phyloP scores from a whole-genome alignment of 768 basidiomycete genomes.

The Auricularia heimuer region DNA sequence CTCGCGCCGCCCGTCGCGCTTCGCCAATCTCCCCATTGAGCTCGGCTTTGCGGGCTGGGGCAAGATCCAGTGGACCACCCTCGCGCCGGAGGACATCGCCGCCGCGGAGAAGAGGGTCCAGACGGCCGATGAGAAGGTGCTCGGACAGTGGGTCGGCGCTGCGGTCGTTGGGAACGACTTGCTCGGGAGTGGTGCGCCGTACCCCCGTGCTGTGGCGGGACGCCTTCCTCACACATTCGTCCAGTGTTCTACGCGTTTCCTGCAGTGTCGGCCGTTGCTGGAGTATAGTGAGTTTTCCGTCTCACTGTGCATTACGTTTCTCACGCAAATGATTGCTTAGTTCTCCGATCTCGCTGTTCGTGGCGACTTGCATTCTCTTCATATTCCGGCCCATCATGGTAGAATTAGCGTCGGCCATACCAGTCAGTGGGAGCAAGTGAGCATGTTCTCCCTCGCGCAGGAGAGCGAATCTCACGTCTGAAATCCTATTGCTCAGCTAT shows the following conservation, averaged over 20 bases:
- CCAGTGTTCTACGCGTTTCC: conserved; percentile 58
- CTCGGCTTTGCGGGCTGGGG: conserved; percentile 71
- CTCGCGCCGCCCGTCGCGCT: conserved; percentile 42
- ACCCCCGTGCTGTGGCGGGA: neutral
- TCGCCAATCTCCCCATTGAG: conserved; percentile 48
- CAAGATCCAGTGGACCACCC: conserved; percentile 34
- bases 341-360: conserved; percentile 58
- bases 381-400: conserved; percentile 70
- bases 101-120: conserved; percentile 24
- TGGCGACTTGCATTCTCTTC: conserved; percentile 52
- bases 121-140: conserved; percentile 25
- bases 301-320: neutral
- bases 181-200: conserved; percentile 34
- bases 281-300: conserved; percentile 44
- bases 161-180: conserved; percentile 61
- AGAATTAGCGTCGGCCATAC: conserved; percentile 59
- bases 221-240: neutral
- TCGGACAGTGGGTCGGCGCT: conserved; percentile 57
- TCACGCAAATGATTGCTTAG: conserved; percentile 21
- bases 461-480: neutral
- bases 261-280: conserved; percentile 47
- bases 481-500: conserved; percentile 2
- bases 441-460: conserved; percentile 28
- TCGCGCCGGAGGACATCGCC: conserved; percentile 33
- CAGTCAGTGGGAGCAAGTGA: conserved; percentile 63